Conservation (phyloP, 2,329 filamentous ascomycete species). For the Tympanopsis confertula region DNA sequence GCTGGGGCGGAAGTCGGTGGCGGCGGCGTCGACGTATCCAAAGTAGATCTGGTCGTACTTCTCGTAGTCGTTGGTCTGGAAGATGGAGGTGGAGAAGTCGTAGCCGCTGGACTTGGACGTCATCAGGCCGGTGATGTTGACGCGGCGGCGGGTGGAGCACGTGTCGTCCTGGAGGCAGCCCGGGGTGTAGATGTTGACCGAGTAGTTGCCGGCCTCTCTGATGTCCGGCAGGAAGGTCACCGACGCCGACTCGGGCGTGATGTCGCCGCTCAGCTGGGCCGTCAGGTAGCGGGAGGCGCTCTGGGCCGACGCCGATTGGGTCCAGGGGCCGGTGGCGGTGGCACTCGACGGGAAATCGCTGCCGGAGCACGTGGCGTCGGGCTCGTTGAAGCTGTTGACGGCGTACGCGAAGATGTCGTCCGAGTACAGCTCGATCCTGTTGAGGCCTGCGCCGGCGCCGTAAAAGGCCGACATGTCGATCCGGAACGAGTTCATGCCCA, state of each 20-base stretch:
- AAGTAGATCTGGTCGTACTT: constrained; percentile 92
- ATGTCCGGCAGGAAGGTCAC: constrained; percentile 79
- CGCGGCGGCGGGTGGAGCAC: constrained; percentile 65
- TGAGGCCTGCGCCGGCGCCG: constrained; percentile 70
- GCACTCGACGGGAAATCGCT: constrained; percentile 53
- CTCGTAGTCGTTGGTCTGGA: constrained; percentile 88
- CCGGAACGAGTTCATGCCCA: constrained; percentile 80
- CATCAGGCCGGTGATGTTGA: constrained; percentile 70
- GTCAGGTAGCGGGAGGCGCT: constrained; percentile 71
- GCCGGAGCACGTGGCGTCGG: constrained; percentile 62
- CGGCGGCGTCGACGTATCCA: constrained; percentile 69
- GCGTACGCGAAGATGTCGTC: constrained; percentile 80
- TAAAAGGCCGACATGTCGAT: constrained; percentile 83
- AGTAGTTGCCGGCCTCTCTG: constrained; percentile 80
- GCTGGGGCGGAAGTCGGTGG: constrained; percentile 62
- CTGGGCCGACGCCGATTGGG: constrained; percentile 48
- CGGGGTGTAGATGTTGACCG: constrained; percentile 81
- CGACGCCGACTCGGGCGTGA: constrained; percentile 46
- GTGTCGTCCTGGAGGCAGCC: constrained; percentile 73
- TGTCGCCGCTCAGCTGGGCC: constrained; percentile 43
- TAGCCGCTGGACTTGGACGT: constrained; percentile 30
- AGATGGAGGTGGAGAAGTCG: constrained; percentile 49
- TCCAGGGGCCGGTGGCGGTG: constrained; percentile 65
- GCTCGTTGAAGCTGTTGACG: constrained; percentile 78
- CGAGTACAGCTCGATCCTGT: constrained; percentile 77